Percentiles rank a stretch among this genome's conserved stretches.
These are phyloP conservation scores for Sporothrix schenckii DNA, from an alignment of 2,329 filamentous ascomycete species.

Conservation along the genomic window DNA sequence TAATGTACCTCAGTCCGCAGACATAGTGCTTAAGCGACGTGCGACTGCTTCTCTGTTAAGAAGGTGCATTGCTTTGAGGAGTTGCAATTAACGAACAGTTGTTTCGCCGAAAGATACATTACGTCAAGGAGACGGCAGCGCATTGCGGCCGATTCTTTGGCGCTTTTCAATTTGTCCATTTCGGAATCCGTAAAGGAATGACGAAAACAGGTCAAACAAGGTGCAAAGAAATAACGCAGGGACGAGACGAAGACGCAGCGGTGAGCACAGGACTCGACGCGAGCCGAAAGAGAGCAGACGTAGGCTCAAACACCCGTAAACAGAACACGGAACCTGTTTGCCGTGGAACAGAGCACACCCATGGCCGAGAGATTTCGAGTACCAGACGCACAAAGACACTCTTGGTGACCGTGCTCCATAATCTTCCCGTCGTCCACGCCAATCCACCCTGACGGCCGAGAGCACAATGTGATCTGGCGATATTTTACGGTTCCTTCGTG, in stretches of 20 bases:
- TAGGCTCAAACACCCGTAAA: not conserved
- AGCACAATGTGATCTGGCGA: not conserved
- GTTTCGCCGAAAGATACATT: not conserved
- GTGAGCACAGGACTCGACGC: conserved; percentile 13
- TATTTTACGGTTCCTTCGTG: not conserved
- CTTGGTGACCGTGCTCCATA: not conserved
- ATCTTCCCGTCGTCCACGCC: not conserved
- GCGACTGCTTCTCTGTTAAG: not conserved
- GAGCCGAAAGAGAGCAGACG: not conserved
- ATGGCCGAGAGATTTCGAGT: not conserved
- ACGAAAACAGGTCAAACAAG: not conserved
- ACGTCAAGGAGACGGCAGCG: not conserved
- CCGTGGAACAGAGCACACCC: not conserved
- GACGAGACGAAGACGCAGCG: not conserved
- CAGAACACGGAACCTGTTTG: not conserved
- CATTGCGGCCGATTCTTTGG: not conserved
- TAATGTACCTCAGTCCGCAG: not conserved
- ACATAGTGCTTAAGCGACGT: conserved; percentile 12
- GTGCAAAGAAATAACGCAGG: not conserved
- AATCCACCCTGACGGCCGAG: conserved; percentile 3
- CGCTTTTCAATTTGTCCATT: not conserved
- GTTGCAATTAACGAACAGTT: not conserved
- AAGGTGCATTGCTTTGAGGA: not conserved
- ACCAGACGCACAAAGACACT: not conserved
- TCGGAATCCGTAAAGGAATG: not conserved